A percentile compares a stretch with the other conserved stretches of the same genome.
These are phyloP conservation scores for Umbilicus rupestris DNA, from an alignment of 164 flowering plant genomes.

Conservation along the genomic window DNA sequence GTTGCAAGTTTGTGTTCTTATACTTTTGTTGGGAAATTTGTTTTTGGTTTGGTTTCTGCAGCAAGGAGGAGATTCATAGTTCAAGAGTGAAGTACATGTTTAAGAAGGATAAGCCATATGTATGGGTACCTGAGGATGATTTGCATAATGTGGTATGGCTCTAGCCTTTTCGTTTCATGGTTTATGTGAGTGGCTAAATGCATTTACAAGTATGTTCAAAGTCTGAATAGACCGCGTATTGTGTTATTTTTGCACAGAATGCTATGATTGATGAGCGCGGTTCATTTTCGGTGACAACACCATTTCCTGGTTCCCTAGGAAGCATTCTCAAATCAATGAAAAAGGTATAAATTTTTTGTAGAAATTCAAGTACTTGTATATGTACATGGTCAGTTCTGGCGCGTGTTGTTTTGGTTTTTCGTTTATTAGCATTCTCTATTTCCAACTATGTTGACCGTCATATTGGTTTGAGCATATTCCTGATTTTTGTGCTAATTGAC, in stretches of 20 bases:
- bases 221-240: neutral
- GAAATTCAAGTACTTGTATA: neutral
- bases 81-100: constrained; percentile 64
- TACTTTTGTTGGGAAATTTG: neutral
- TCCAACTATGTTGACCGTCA: neutral
- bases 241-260: constrained; percentile 33
- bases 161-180: neutral
- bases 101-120: constrained; percentile 61
- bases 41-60: constrained; percentile 16
- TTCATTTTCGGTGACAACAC: constrained; percentile 60
- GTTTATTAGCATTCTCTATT: neutral
- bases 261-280: constrained; percentile 75
- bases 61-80: constrained; percentile 56
- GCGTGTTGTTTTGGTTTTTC: neutral
- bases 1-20: neutral
- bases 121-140: constrained; percentile 78
- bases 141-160: constrained; percentile 65
- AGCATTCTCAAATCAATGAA: constrained; percentile 43
- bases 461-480: neutral
- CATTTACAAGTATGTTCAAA: neutral
- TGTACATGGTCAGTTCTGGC: neutral
- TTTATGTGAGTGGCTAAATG: neutral
- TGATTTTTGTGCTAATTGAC: neutral
- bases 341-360: constrained; percentile 38
- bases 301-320: constrained; percentile 62